Conservation (phyloP, 306 rosid genomes). For the Pterocarpus santalinus region DNA sequence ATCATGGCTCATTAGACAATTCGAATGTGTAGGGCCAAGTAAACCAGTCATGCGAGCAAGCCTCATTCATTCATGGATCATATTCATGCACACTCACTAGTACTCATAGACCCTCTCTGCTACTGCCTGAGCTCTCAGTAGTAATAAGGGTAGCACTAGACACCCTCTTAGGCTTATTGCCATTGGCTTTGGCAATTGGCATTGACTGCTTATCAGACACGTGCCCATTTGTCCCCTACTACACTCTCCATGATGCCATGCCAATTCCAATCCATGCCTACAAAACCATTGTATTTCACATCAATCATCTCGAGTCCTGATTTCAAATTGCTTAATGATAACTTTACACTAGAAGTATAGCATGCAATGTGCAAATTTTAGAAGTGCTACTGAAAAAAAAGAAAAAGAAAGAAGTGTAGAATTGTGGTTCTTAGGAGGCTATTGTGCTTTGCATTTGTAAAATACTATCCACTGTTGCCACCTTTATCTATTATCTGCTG, state of each 20-base stretch:
- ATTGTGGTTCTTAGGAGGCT: neutral
- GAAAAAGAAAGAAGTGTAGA: neutral
- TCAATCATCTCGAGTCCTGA: neutral
- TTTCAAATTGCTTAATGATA: slow-evolving; percentile 26
- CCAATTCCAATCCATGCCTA: slow-evolving; percentile 37
- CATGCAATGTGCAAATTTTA: slow-evolving; percentile 19
- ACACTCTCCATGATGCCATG: slow-evolving; percentile 8
- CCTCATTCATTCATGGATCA: neutral
- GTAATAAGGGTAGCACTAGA: neutral
- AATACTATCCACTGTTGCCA: neutral
- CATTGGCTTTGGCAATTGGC: slow-evolving; percentile 7
- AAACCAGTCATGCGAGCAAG: slow-evolving; percentile 34
- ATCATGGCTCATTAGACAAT: slow-evolving; percentile 48
- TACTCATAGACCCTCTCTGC: slow-evolving; percentile 20
- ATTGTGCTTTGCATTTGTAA: slow-evolving; percentile 3
- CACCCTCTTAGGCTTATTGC: neutral
- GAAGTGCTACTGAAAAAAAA: neutral
- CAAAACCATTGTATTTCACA: slow-evolving; percentile 7
- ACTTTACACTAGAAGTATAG: neutral
- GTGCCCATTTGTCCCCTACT: slow-evolving; percentile 35
- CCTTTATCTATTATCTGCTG: neutral
- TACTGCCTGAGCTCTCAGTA: neutral
- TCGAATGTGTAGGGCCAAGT: slow-evolving; percentile 55
- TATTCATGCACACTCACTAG: slow-evolving; percentile 15
- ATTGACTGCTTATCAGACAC: slow-evolving; percentile 45